phyloP scores from a whole-genome alignment of 306 rosid species.

The Malus sylvestris region DNA sequence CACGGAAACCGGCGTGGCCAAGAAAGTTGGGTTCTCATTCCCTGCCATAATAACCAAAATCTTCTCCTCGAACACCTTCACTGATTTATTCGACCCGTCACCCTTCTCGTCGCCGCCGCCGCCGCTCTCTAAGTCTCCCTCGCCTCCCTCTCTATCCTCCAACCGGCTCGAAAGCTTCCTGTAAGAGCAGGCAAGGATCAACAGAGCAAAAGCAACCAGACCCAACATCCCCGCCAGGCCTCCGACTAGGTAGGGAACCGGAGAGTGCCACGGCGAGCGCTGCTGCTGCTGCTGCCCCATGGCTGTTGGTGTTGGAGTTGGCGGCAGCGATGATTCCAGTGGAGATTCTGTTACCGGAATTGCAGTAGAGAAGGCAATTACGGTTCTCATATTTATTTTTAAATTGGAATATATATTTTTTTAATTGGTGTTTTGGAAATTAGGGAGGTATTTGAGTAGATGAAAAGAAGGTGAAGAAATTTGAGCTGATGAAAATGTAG shows the following conservation, averaged over 20 bases:
- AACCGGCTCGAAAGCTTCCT: conserved; percentile 39
- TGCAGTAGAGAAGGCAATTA: conserved; percentile 2
- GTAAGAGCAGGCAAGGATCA: conserved; percentile 76
- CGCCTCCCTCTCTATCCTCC: conserved; percentile 19
- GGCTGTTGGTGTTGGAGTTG: neutral
- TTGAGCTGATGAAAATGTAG: conserved; percentile 21
- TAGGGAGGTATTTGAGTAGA: neutral
- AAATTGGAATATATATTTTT: no score
- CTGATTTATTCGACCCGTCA: conserved; percentile 18
- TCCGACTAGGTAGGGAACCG: conserved; percentile 82
- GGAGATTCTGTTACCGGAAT: neutral
- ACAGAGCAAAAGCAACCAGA: conserved; percentile 62
- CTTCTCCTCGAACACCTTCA: conserved; percentile 55
- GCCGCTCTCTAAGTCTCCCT: conserved; percentile 34
- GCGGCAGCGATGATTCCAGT: neutral
- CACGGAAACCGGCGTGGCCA: conserved; percentile 73
- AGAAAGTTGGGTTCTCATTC: conserved; percentile 54
- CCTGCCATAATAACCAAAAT: conserved; percentile 91
- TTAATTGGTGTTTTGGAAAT: neutral
- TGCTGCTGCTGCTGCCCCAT: conserved; percentile 2
- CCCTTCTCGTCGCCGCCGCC: conserved; percentile 14
- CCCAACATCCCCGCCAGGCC: conserved; percentile 85
- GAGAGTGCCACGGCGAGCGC: conserved; percentile 76
- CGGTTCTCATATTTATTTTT: conserved; percentile 36
- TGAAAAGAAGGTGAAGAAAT: conserved; percentile 10